phyloP scores from a whole-genome alignment of 495 filamentous ascomycete species.

The Friedmanniomyces endolithicus region DNA sequence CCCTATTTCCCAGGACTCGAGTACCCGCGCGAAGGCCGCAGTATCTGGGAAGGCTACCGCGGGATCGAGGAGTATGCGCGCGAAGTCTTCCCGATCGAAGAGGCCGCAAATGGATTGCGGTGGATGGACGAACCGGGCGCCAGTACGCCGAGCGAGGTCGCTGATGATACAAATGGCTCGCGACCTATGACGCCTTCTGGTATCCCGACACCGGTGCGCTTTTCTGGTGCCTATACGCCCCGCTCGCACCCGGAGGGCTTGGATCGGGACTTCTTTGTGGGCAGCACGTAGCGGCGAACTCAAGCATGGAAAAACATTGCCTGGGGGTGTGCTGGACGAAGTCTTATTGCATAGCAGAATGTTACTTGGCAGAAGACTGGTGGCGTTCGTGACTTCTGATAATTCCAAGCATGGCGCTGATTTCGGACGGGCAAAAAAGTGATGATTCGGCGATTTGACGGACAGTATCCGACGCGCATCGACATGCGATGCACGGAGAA shows the following conservation, averaged over 20 bases:
- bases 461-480: no score
- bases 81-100: conserved; percentile 89
- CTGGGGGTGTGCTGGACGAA: no score
- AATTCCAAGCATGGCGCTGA: neutral
- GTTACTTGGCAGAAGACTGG: neutral
- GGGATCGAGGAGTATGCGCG: conserved; percentile 91
- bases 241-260: conserved; percentile 19
- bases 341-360: no score
- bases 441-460: neutral
- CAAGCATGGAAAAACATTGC: no score
- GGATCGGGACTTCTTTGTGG: conserved; percentile 16
- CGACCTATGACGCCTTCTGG: conserved; percentile 17
- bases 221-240: conserved; percentile 15
- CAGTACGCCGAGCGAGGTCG: conserved; percentile 13
- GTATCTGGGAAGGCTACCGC: conserved; percentile 81
- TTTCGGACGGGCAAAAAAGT: neutral
- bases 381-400: neutral
- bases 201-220: neutral
- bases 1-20: conserved; percentile 56
- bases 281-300: conserved; percentile 7
- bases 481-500: no score
- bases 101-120: conserved; percentile 78
- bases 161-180: conserved; percentile 1
- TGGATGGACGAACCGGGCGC: conserved; percentile 69
- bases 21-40: conserved; percentile 58